Conservation (phyloP, 495 filamentous ascomycete genomes). For the Xylaria curta region DNA sequence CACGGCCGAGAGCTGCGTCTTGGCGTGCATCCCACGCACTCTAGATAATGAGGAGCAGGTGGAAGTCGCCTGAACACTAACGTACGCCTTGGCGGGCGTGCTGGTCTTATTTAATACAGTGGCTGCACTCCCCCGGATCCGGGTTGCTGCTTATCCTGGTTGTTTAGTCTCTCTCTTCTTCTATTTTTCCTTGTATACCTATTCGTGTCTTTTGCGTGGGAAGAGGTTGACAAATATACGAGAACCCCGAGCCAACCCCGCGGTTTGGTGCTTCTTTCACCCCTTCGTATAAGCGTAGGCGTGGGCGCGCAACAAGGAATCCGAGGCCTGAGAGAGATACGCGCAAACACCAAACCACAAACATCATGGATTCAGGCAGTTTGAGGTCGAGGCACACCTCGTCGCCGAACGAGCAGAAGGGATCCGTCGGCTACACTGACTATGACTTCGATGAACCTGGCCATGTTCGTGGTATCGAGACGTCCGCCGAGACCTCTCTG, state of each 20-base stretch:
- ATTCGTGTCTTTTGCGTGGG: background rate
- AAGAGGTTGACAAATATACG: background rate
- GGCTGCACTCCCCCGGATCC: background rate
- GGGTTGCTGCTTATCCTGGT: background rate
- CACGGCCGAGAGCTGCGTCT: constrained; percentile 15
- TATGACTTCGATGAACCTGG: constrained; percentile 26
- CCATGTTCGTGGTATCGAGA: constrained; percentile 45
- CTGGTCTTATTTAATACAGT: constrained; percentile 14
- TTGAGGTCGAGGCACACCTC: constrained; percentile 36
- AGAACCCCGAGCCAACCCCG: background rate
- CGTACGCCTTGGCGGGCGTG: constrained; percentile 2
- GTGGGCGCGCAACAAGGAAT: background rate
- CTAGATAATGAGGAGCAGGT: constrained; percentile 11
- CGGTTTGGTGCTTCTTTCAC: background rate
- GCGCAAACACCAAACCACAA: background rate
- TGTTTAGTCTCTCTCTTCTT: background rate
- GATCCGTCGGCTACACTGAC: constrained; percentile 21
- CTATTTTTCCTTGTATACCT: background rate
- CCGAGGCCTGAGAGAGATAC: background rate
- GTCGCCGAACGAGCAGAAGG: constrained; percentile 33
- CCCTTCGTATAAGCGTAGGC: background rate
- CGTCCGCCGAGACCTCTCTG: constrained; percentile 48
- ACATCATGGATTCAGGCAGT: constrained; percentile 17
- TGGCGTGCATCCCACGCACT: constrained; percentile 6
- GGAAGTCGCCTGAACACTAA: background rate